A percentile compares a stretch with the other conserved stretches of the same genome.
Evolutionary conservation across 2,329 filamentous ascomycete genomes (phyloP).

Genomic region (Dactylellina haptotyla): DNA sequence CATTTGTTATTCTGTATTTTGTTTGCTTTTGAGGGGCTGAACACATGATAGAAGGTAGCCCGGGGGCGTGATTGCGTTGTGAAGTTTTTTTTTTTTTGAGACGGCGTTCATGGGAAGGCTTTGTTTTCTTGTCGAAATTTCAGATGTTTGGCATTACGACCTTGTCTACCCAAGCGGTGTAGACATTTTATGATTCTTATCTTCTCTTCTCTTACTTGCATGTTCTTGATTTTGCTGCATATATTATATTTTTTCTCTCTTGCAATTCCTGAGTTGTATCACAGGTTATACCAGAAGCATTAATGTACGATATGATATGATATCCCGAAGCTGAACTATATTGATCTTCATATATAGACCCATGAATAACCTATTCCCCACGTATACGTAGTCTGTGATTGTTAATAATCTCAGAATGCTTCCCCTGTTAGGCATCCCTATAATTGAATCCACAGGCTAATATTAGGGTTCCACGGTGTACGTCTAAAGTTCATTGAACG

Average conservation of each 20-base stretch:
- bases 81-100: background rate
- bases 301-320: background rate
- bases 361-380: too few species aligned
- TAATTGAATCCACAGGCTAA: background rate
- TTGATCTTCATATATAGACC: too few species aligned
- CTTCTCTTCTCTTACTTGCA: too few species aligned
- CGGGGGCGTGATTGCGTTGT: background rate
- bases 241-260: too few species aligned
- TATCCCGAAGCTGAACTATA: background rate
- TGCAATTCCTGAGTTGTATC: too few species aligned
- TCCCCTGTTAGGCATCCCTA: background rate
- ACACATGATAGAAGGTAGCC: background rate
- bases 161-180: background rate
- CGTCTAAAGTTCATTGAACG: too few species aligned
- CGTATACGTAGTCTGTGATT: background rate
- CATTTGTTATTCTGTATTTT: background rate
- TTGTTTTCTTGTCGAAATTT: background rate
- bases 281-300: background rate
- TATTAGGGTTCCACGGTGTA: too few species aligned
- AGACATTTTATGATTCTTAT: background rate
- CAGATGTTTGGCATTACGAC: too few species aligned
- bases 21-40: background rate
- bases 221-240: too few species aligned
- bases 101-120: background rate
- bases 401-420: background rate